phyloP scores from a whole-genome alignment of 371 early-diverging fungal species.

The Zopfochytrium polystomum region DNA sequence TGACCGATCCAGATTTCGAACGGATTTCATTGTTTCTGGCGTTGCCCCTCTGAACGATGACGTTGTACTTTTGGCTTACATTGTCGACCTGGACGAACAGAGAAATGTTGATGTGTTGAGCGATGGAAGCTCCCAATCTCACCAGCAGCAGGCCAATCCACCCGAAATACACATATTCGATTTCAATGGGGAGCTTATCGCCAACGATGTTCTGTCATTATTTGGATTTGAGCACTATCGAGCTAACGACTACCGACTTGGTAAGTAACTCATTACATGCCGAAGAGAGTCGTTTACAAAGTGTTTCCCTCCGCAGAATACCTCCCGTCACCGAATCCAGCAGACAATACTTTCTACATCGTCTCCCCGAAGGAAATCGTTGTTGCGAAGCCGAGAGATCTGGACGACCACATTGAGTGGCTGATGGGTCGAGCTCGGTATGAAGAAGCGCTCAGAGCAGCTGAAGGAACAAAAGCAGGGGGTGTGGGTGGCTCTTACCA shows the following conservation, averaged over 20 bases:
- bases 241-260: slow-evolving; percentile 87
- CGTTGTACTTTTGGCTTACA: slow-evolving; percentile 73
- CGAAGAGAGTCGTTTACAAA: slow-evolving; percentile 42
- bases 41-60: slow-evolving; percentile 77
- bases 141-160: too few relatives aligned
- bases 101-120: slow-evolving; percentile 43
- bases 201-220: slow-evolving; percentile 78
- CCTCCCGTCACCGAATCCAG: slow-evolving; percentile 13
- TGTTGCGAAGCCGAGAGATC: slow-evolving; percentile 78
- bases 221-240: slow-evolving; percentile 80
- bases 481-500: slow-evolving; percentile 27
- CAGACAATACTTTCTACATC: slow-evolving; percentile 70
- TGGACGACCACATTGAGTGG: slow-evolving; percentile 92
- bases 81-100: slow-evolving; percentile 42
- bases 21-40: slow-evolving; percentile 86
- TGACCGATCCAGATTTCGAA: too few relatives aligned
- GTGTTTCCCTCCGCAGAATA: slow-evolving; percentile 6
- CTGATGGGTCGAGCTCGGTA: slow-evolving; percentile 72
- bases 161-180: slow-evolving; percentile 90
- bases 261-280: slow-evolving; percentile 15
- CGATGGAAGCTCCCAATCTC: slow-evolving; percentile 36
- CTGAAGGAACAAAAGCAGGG: slow-evolving; percentile 23
- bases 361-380: slow-evolving; percentile 90
- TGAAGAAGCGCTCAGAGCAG: slow-evolving; percentile 71
- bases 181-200: slow-evolving; percentile 72